Percentiles rank a stretch among this genome's conserved stretches.
Evolutionary conservation across 2,329 filamentous ascomycete genomes (phyloP).

Genomic region (Microascus cirrosus): DNA sequence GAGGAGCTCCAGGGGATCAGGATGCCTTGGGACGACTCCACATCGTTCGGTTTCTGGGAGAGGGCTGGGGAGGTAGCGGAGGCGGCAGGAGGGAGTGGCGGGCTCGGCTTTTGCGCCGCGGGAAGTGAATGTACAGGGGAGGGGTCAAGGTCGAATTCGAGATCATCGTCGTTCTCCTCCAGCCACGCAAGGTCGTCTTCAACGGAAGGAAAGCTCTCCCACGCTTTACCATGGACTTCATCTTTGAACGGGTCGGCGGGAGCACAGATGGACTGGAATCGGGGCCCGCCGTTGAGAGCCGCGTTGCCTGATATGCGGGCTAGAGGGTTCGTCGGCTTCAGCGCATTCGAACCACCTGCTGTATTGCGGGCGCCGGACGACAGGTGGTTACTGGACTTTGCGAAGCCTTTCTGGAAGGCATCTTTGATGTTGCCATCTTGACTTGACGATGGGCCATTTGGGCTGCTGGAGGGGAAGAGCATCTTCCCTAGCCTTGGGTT

Average conservation of each 20-base stretch:
- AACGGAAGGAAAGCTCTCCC: constrained; percentile 25
- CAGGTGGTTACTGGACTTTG: constrained; percentile 19
- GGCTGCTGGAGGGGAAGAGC: constrained; percentile 47
- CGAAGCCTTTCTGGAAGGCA: constrained; percentile 32
- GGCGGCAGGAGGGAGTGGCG: constrained; percentile 13
- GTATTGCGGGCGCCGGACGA: constrained; percentile 24
- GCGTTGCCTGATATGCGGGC: constrained; percentile 12
- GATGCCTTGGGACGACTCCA: constrained; percentile 14
- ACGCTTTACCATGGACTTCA: constrained; percentile 25
- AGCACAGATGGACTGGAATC: constrained; percentile 11
- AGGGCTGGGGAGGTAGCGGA: constrained; percentile 7
- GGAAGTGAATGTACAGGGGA: not conserved
- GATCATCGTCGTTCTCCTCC: constrained; percentile 32
- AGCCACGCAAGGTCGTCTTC: constrained; percentile 23
- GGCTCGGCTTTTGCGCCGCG: constrained; percentile 1
- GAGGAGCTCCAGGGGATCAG: constrained; percentile 65
- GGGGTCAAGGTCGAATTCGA: constrained; percentile 60
- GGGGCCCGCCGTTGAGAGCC: constrained; percentile 18
- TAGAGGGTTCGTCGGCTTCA: constrained; percentile 8
- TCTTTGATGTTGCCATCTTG: constrained; percentile 37
- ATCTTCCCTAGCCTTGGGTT: constrained; percentile 33
- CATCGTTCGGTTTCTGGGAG: constrained; percentile 11
- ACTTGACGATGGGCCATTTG: constrained; percentile 18
- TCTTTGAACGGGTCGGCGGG: constrained; percentile 4
- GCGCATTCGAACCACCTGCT: constrained; percentile 11